These are phyloP conservation scores for Sclerotinia minor DNA, from an alignment of 2,329 filamentous ascomycete genomes.

Conservation along the genomic window DNA sequence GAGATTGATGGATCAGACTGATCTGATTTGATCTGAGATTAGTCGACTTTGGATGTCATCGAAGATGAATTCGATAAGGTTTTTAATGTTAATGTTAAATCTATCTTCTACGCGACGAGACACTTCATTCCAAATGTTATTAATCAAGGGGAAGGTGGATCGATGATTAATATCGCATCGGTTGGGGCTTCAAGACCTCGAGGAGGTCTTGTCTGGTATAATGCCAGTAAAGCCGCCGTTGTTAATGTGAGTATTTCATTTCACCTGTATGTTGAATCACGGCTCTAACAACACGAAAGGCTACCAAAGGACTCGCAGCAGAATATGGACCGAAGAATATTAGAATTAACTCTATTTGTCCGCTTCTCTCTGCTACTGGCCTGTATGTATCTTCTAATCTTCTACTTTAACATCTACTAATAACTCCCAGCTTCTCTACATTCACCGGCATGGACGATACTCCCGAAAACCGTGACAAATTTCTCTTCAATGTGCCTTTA, in stretches of 20 bases:
- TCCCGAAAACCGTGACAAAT: slow-evolving; percentile 57
- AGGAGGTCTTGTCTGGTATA: slow-evolving; percentile 60
- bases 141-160: slow-evolving; percentile 55
- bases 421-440: slow-evolving; percentile 35
- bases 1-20: background rate
- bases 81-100: slow-evolving; percentile 69
- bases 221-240: slow-evolving; percentile 47
- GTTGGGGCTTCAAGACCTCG: slow-evolving; percentile 63
- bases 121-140: slow-evolving; percentile 63
- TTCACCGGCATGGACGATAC: slow-evolving; percentile 65
- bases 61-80: slow-evolving; percentile 66
- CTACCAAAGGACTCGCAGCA: slow-evolving; percentile 66
- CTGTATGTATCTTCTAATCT: slow-evolving; percentile 43
- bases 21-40: background rate
- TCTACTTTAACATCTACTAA: slow-evolving; percentile 28
- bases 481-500: slow-evolving; percentile 56
- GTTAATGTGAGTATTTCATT: slow-evolving; percentile 53
- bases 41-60: slow-evolving; percentile 61
- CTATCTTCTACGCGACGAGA: slow-evolving; percentile 58
- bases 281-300: slow-evolving; percentile 42
- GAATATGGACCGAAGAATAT: slow-evolving; percentile 74
- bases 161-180: slow-evolving; percentile 66
- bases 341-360: slow-evolving; percentile 70
- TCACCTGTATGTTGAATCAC: background rate
- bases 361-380: slow-evolving; percentile 65